Conservation (phyloP, 1,139 yeast species). For the Pneumocystis wakefieldiae region DNA sequence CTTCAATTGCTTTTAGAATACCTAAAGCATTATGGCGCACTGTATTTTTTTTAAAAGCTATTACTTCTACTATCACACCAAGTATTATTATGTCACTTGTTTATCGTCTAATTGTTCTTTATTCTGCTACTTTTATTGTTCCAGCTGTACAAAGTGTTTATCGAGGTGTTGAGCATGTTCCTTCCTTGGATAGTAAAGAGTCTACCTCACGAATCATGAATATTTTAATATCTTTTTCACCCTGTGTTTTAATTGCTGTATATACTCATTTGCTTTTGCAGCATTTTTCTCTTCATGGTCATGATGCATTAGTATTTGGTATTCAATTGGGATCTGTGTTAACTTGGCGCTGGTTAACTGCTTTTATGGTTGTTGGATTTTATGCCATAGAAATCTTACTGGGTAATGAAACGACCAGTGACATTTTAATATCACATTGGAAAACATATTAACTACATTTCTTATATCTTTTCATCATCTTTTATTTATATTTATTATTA, state of each 20-base stretch:
- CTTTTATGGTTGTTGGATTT: slow-evolving; percentile 60
- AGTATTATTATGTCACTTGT: slow-evolving; percentile 70
- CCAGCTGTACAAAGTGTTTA: slow-evolving; percentile 40
- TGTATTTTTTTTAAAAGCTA: slow-evolving; percentile 52
- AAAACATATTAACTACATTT: neutral
- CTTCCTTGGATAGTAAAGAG: slow-evolving; percentile 1
- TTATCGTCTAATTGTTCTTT: slow-evolving; percentile 72
- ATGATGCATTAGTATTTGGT: slow-evolving; percentile 15
- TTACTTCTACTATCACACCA: slow-evolving; percentile 62
- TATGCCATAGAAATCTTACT: slow-evolving; percentile 46
- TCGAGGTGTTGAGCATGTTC: slow-evolving; percentile 11
- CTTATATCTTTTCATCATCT: neutral
- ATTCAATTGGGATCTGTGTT: slow-evolving; percentile 40
- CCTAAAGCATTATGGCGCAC: slow-evolving; percentile 42
- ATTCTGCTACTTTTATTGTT: slow-evolving; percentile 84
- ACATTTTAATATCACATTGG: neutral
- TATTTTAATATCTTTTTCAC: slow-evolving; percentile 34
- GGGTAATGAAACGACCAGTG: neutral
- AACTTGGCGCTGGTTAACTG: slow-evolving; percentile 93
- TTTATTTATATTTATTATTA: neutral
- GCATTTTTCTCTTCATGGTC: slow-evolving; percentile 63
- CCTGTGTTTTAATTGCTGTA: slow-evolving; percentile 84
- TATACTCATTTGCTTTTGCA: slow-evolving; percentile 87
- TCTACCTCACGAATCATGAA: slow-evolving; percentile 4
- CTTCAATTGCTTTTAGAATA: slow-evolving; percentile 31